These are phyloP conservation scores for Selaginella moellendorffii DNA, from an alignment of 75 land plant genomes.

Conservation along the genomic window DNA sequence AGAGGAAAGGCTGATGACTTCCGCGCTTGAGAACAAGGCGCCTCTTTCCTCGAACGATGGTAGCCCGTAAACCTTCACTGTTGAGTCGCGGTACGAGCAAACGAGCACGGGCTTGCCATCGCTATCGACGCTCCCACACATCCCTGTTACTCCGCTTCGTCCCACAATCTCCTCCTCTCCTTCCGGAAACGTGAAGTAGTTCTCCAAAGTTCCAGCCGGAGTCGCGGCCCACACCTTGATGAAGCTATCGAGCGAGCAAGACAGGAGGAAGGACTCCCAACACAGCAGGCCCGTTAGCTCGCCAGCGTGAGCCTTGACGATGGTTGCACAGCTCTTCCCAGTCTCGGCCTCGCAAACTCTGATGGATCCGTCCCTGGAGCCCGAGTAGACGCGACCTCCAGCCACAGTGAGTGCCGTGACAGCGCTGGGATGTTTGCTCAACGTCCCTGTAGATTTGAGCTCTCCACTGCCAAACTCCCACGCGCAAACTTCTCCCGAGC, in stretches of 20 bases:
- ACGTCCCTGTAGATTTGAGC: background rate
- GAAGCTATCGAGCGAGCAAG: background rate
- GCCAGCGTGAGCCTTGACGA: background rate
- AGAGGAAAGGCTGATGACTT: background rate
- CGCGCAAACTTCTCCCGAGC: background rate
- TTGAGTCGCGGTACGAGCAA: background rate
- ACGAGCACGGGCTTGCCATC: background rate
- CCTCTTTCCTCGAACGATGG: constrained; percentile 6
- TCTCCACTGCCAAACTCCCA: background rate
- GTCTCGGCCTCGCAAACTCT: background rate
- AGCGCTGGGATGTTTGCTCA: background rate
- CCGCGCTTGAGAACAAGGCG: background rate
- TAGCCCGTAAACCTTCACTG: background rate
- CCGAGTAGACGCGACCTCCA: background rate
- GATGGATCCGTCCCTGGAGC: background rate
- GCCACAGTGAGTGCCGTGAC: background rate
- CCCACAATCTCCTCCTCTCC: too few relatives aligned
- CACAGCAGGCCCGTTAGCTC: background rate
- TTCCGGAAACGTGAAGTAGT: background rate
- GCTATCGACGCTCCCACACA: constrained; percentile 2
- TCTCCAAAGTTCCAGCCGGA: background rate
- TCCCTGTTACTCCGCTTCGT: background rate
- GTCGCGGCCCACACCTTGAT: constrained; percentile 4
- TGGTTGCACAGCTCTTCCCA: background rate
- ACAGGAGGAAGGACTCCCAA: background rate